Percentiles rank a stretch among this genome's conserved stretches.
phyloP scores from a whole-genome alignment of 2,329 filamentous ascomycete species.

The Massarina eburnea region DNA sequence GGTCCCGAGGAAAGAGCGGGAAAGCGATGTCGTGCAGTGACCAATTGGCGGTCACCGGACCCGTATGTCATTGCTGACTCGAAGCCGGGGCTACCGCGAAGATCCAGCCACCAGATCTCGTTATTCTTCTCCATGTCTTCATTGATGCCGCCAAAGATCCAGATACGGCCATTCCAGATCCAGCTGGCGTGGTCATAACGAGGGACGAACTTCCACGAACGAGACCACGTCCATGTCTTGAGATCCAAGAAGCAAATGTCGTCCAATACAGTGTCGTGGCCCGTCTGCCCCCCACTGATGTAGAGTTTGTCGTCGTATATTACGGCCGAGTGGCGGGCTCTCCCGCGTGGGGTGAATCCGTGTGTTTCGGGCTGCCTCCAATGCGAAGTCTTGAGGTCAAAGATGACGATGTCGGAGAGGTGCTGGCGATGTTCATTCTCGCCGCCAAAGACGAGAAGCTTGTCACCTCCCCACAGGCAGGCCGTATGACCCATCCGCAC shows the following conservation, averaged over 20 bases:
- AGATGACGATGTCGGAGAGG: constrained; percentile 92
- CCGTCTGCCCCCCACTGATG: constrained; percentile 92
- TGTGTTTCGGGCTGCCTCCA: constrained; percentile 92
- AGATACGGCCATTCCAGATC: constrained; percentile 88
- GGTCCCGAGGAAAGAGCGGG: constrained; percentile 26
- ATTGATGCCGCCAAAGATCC: constrained; percentile 94
- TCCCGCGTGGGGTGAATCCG: constrained; percentile 82
- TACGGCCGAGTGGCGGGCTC: constrained; percentile 90
- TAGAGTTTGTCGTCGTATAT: constrained; percentile 97
- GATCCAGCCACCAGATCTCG: constrained; percentile 95
- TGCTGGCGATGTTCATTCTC: constrained; percentile 98
- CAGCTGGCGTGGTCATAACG: constrained; percentile 95
- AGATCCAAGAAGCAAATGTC: constrained; percentile 96
- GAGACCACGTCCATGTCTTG: constrained; percentile 97
- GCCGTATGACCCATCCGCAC: constrained; percentile 98
- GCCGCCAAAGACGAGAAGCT: constrained; percentile 94
- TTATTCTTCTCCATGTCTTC: constrained; percentile 97
- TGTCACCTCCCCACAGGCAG: constrained; percentile 88
- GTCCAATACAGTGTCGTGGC: constrained; percentile 89
- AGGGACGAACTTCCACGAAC: constrained; percentile 91
- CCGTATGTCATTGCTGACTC: constrained; percentile 67
- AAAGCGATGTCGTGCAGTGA: constrained; percentile 35
- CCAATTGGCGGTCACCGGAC: constrained; percentile 47
- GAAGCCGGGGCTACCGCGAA: constrained; percentile 87
- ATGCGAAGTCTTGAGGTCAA: constrained; percentile 89